phyloP scores from a whole-genome alignment of 192 early-diverging fungal genomes.

The Linnemannia schmuckeri region DNA sequence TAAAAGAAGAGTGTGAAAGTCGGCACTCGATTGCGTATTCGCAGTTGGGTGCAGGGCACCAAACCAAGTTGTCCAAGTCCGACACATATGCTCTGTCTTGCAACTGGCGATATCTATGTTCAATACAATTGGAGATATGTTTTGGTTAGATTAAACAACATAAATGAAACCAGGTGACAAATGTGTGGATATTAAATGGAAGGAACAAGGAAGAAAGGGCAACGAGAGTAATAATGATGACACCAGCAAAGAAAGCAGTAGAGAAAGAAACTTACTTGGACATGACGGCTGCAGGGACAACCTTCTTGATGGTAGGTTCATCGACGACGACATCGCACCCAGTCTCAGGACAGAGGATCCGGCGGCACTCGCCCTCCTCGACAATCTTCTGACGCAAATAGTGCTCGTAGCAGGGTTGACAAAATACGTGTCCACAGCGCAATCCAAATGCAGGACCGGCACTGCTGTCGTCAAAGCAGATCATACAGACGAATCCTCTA shows the following conservation, averaged over 20 bases:
- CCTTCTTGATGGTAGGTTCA: conserved; percentile 79
- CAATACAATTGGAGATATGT: background rate
- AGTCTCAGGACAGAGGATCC: conserved; percentile 86
- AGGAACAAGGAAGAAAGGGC: background rate
- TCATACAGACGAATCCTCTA: conserved; percentile 82
- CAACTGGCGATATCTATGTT: conserved; percentile 77
- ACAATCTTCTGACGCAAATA: conserved; percentile 89
- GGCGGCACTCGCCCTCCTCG: conserved; percentile 89
- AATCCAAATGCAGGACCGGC: conserved; percentile 76
- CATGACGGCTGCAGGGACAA: conserved; percentile 70
- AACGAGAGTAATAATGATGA: conserved; percentile 4
- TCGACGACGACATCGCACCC: conserved; percentile 88
- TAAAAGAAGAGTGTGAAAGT: conserved; percentile 75
- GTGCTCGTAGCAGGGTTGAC: conserved; percentile 85
- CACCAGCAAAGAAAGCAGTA: background rate
- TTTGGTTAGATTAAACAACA: background rate
- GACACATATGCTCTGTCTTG: conserved; percentile 94
- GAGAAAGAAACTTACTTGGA: conserved; percentile 68
- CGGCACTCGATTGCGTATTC: conserved; percentile 94
- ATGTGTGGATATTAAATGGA: background rate
- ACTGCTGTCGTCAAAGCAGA: conserved; percentile 87
- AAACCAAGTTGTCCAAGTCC: conserved; percentile 83
- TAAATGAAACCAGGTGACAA: background rate
- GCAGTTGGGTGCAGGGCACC: conserved; percentile 98
- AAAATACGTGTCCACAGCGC: conserved; percentile 91